Evolutionary conservation across 2,329 filamentous ascomycete genomes (phyloP).

Genomic region (Trichothecium roseum): DNA sequence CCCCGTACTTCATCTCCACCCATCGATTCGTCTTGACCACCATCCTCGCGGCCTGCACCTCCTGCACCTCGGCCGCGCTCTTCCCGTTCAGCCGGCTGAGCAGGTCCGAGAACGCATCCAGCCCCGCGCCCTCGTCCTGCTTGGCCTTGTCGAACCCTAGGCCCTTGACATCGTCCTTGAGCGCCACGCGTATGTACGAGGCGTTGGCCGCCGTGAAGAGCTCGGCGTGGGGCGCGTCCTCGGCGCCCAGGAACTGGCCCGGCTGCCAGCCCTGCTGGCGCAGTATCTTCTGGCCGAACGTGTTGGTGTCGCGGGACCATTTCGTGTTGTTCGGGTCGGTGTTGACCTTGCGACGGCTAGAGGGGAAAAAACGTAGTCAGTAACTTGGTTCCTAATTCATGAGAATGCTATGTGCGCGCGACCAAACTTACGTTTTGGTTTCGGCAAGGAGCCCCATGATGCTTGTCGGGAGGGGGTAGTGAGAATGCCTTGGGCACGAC

Average conservation of each 20-base stretch:
- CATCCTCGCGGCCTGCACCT: constrained; percentile 57
- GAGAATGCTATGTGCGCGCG: background rate
- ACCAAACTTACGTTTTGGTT: constrained; percentile 17
- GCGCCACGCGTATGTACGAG: constrained; percentile 71
- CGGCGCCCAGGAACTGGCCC: constrained; percentile 70
- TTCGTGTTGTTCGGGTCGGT: constrained; percentile 91
- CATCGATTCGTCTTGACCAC: constrained; percentile 65
- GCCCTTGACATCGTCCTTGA: constrained; percentile 88
- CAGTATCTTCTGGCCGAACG: constrained; percentile 85
- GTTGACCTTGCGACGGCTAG: constrained; percentile 55
- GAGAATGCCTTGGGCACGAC: background rate
- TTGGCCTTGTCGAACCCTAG: constrained; percentile 71
- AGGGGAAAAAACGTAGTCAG: constrained; percentile 6
- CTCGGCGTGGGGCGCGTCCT: constrained; percentile 62
- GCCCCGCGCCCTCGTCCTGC: constrained; percentile 70
- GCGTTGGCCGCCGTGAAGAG: constrained; percentile 72
- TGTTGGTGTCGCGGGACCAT: constrained; percentile 75
- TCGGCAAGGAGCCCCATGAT: constrained; percentile 26
- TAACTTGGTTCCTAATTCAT: background rate
- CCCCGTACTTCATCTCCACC: constrained; percentile 64
- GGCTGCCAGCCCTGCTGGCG: constrained; percentile 83
- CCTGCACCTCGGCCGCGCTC: constrained; percentile 59
- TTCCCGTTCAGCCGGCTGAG: constrained; percentile 86
- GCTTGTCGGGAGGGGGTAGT: constrained; percentile 1
- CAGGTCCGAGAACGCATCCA: constrained; percentile 78